Percentiles rank a stretch among this genome's conserved stretches.
phyloP scores from a whole-genome alignment of 495 filamentous ascomycete species.

The Xylaria bambusicola region DNA sequence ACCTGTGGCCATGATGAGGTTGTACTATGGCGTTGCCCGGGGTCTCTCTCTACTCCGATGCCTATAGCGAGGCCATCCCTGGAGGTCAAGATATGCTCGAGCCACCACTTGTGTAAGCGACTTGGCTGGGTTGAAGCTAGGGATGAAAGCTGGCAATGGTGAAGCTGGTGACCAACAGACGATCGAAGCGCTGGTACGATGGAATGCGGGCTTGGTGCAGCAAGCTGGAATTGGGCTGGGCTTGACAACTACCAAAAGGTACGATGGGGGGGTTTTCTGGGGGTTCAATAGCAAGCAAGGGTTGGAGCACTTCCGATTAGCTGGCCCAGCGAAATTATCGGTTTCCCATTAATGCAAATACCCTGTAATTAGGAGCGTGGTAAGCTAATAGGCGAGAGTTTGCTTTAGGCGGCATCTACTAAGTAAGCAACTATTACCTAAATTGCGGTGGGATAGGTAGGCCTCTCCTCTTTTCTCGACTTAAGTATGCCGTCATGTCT shows the following conservation, averaged over 20 bases:
- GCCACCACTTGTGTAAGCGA: background rate
- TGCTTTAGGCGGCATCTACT: too few species aligned
- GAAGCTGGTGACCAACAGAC: background rate
- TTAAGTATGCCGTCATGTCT: too few species aligned
- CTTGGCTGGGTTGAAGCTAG: background rate
- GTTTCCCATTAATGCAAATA: constrained; percentile 1
- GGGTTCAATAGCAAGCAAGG: background rate
- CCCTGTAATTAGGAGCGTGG: background rate
- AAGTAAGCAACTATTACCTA: too few species aligned
- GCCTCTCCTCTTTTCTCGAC: too few species aligned
- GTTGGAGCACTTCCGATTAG: constrained; percentile 13
- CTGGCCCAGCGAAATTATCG: background rate
- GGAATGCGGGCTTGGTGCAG: background rate
- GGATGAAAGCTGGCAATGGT: background rate
- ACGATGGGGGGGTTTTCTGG: background rate
- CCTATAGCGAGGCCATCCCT: constrained; percentile 4
- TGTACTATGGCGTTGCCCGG: background rate
- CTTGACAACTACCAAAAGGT: too few species aligned
- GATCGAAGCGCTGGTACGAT: background rate
- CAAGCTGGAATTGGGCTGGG: background rate
- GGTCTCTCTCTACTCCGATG: background rate
- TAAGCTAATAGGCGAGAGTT: background rate
- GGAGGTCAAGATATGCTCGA: background rate
- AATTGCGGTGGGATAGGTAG: too few species aligned
- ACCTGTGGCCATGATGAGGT: constrained; percentile 34